Percentiles rank a stretch among this genome's conserved stretches.
These are phyloP conservation scores for Rhododendron kiyosumense DNA, from an alignment of 148 eudicot species.

Conservation along the genomic window DNA sequence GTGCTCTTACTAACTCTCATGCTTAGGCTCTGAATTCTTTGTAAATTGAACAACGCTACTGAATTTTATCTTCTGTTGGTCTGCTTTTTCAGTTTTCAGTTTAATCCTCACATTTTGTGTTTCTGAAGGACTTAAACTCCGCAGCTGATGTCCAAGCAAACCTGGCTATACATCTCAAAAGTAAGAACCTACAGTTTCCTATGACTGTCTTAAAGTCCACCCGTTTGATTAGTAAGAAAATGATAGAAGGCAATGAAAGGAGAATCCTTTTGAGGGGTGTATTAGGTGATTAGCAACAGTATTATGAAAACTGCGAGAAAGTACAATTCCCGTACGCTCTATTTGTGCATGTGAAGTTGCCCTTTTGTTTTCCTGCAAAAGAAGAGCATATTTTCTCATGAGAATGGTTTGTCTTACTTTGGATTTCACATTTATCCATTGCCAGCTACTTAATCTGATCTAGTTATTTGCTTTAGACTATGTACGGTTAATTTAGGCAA, in stretches of 20 bases:
- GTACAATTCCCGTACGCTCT: background rate
- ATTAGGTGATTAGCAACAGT: background rate
- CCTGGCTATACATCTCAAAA: constrained; percentile 43
- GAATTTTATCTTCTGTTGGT: background rate
- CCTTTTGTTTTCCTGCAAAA: background rate
- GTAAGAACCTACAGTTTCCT: constrained; percentile 23
- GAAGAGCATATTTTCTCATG: background rate
- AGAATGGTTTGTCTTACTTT: background rate
- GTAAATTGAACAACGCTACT: background rate
- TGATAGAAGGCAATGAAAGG: background rate
- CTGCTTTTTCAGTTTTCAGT: background rate
- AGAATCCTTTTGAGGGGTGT: background rate
- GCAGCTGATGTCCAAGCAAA: constrained; percentile 85
- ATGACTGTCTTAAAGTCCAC: background rate
- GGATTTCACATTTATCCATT: background rate
- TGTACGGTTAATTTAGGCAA: background rate
- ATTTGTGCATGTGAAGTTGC: background rate
- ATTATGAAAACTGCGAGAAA: background rate
- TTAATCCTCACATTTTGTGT: background rate
- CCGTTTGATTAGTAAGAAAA: background rate
- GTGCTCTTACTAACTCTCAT: background rate
- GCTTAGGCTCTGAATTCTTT: background rate
- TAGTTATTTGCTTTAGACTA: background rate
- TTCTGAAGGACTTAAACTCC: constrained; percentile 54
- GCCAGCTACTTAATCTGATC: background rate